Percentiles rank a stretch among this genome's conserved stretches.
These are phyloP conservation scores for Penicillium psychrosexuale DNA, from an alignment of 2,329 filamentous ascomycete species.

Conservation along the genomic window DNA sequence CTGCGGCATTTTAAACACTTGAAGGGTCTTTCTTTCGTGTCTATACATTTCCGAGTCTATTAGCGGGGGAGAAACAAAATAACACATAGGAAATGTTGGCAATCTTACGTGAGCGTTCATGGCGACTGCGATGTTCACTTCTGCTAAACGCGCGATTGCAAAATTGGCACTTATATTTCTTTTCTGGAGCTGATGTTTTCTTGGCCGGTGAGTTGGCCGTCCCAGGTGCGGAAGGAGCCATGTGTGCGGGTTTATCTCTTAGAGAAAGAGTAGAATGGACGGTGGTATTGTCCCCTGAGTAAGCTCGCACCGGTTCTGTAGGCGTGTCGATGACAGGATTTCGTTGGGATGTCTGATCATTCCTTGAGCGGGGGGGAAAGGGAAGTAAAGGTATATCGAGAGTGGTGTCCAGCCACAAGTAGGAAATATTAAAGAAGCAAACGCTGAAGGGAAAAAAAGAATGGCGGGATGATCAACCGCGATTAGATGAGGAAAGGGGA, in stretches of 20 bases:
- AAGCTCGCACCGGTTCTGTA: constrained; percentile 44
- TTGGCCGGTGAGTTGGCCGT: constrained; percentile 73
- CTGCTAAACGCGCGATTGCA: constrained; percentile 96
- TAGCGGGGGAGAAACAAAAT: neutral
- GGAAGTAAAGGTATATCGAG: constrained; percentile 21
- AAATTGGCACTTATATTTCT: constrained; percentile 99
- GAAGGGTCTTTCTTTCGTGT: constrained; percentile 98
- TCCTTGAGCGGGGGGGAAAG: constrained; percentile 38
- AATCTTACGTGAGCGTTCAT: constrained; percentile 95
- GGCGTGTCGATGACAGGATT: constrained; percentile 40
- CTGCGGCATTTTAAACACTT: constrained; percentile 98
- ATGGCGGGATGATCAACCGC: constrained; percentile 25
- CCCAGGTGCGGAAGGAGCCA: constrained; percentile 53
- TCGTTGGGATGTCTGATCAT: constrained; percentile 44
- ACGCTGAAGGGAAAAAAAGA: constrained; percentile 20
- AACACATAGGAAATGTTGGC: neutral
- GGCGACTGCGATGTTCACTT: constrained; percentile 93
- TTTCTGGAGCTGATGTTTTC: constrained; percentile 81
- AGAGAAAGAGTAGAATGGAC: constrained; percentile 23
- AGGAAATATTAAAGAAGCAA: constrained; percentile 14
- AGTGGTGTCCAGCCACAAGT: constrained; percentile 40
- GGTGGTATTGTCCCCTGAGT: constrained; percentile 41
- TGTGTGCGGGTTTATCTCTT: constrained; percentile 30
- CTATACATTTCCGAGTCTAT: constrained; percentile 47
- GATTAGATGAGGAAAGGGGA: constrained; percentile 16